Evolutionary conservation across 768 basidiomycete genomes (phyloP), one percentile per base, ranked within the genome.

Genomic region (Auricularia heimuer): DNA sequence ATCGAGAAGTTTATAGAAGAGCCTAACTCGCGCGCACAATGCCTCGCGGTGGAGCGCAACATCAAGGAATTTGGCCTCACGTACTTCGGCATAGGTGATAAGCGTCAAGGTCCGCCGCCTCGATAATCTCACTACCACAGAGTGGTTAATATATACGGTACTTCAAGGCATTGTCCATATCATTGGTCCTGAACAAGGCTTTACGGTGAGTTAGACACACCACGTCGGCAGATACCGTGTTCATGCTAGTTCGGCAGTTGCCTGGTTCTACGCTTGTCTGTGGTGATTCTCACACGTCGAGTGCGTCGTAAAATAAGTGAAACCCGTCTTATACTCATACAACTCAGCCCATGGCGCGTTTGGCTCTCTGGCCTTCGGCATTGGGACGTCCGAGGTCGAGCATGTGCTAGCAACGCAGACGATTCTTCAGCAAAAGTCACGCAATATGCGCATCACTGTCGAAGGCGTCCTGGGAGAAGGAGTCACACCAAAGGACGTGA

Each of bases 331-430:
- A 34, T n/a, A 24, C 44, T 24, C 8, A 67, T n/a, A 37, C 18
- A 14, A 18, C 65, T 2, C 66, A 91, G 89, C 93, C 11, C 93
- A 95, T 73, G 93, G 93, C 61, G 93, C 93, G 2, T 95, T 95
- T 72, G 93, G 93, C 60, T 92, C 93, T 60, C 82, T 95, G 67
- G 93, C 93, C 0, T 95, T 94, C 70, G 93, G 93, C 66, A 94
- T 95, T 70, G 93, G 93, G 45, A 95, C 93, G 14, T 94, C 92
- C 61, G 92, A 95, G 72, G 93, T 95, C 70, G 93, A 95, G 73
- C 93, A 95, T 73, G 93, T 94, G 68, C 86, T 95, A 60, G 93
- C 93, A 12, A 95, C 93, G 8, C 93, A 95, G 75, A 92, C 91
- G 62, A 79, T 95, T 24, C 78, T 92, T 67, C 93, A 95, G 77